phyloP scores from a whole-genome alignment of 2,329 filamentous ascomycete species.

The Arthroderma sp. region DNA sequence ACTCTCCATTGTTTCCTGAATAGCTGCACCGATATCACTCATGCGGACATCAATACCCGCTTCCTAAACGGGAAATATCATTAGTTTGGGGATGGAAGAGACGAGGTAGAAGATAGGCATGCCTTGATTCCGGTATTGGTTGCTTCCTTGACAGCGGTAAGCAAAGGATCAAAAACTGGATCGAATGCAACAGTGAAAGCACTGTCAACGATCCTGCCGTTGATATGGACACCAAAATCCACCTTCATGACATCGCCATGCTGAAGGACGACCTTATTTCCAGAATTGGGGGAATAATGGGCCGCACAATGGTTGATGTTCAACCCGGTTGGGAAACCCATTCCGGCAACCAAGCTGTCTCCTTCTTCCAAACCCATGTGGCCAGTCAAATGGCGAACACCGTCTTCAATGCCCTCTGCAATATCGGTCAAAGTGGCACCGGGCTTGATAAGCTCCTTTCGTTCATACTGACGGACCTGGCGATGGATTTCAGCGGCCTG shows the following conservation, averaged over 20 bases:
- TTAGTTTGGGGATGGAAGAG: neutral
- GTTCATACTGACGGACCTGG: slow-evolving; percentile 72
- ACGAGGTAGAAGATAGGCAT: slow-evolving; percentile 15
- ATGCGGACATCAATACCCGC: slow-evolving; percentile 87
- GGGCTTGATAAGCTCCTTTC: slow-evolving; percentile 61
- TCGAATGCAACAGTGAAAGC: slow-evolving; percentile 60
- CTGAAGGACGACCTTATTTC: slow-evolving; percentile 61
- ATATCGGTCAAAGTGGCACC: slow-evolving; percentile 71
- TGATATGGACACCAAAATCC: slow-evolving; percentile 60
- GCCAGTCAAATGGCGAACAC: slow-evolving; percentile 63
- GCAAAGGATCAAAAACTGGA: slow-evolving; percentile 55
- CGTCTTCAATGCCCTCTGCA: slow-evolving; percentile 75
- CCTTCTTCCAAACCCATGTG: slow-evolving; percentile 67
- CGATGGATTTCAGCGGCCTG: slow-evolving; percentile 81
- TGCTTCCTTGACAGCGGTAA: slow-evolving; percentile 54
- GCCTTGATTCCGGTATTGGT: slow-evolving; percentile 63
- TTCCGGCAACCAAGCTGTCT: slow-evolving; percentile 64
- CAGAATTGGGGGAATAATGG: slow-evolving; percentile 77
- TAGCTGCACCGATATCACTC: slow-evolving; percentile 68
- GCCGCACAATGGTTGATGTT: slow-evolving; percentile 77
- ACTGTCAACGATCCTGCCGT: slow-evolving; percentile 59
- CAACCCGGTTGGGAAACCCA: slow-evolving; percentile 77
- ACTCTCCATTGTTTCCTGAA: slow-evolving; percentile 88
- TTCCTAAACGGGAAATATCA: slow-evolving; percentile 39
- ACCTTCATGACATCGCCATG: slow-evolving; percentile 62